Percentiles rank a stretch among this genome's conserved stretches.
Evolutionary conservation across 73 alveolate species (phyloP).

Genomic region (Effrenium voratum): DNA sequence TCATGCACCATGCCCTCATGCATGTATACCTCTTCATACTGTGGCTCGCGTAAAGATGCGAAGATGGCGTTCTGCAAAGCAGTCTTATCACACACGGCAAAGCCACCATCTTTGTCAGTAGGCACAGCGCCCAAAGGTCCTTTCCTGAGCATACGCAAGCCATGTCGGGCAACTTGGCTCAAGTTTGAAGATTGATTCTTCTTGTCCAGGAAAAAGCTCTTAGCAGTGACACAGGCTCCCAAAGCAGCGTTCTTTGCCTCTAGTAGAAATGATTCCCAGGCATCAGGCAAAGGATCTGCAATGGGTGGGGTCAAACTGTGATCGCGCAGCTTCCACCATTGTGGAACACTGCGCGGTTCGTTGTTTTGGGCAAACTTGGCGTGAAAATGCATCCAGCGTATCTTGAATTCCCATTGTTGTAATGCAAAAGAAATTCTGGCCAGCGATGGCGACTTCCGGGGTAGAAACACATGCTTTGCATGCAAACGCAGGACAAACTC

Average conservation of each 20-base stretch:
- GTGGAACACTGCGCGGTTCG: too few species aligned
- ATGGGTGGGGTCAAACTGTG: neutral
- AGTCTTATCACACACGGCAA: neutral
- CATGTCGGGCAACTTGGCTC: neutral
- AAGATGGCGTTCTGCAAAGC: neutral
- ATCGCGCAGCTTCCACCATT: neutral
- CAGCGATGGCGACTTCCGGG: too few species aligned
- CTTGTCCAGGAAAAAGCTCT: neutral
- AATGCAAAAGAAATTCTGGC: too few species aligned
- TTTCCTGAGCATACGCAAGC: neutral
- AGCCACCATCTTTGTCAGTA: neutral
- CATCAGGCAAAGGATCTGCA: neutral
- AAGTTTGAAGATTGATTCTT: neutral
- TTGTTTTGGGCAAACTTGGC: too few species aligned
- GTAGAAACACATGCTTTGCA: conserved; percentile 16
- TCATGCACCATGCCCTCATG: neutral
- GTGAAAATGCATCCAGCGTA: too few species aligned
- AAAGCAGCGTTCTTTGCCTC: neutral
- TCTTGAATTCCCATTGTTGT: too few species aligned
- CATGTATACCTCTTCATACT: too few species aligned
- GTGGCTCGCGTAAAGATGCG: neutral
- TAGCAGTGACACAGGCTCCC: neutral
- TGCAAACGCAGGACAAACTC: conserved; percentile 23
- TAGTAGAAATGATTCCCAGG: neutral
- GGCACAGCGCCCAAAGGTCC: neutral